These are phyloP conservation scores for Kalmusia sp. DNA, from an alignment of 2,329 filamentous ascomycete species.

Conservation along the genomic window DNA sequence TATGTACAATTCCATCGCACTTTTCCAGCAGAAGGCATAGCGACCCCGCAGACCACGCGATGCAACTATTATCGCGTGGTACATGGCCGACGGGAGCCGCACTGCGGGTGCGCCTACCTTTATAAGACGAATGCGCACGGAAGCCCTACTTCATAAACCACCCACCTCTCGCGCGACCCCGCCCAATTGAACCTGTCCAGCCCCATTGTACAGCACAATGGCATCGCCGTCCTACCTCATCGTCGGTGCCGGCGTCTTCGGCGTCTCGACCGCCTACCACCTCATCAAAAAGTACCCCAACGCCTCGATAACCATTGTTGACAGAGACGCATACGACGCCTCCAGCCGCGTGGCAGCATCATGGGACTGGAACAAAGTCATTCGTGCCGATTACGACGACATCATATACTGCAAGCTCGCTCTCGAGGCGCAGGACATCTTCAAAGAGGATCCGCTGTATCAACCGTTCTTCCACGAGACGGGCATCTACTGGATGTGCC, in stretches of 20 bases:
- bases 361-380: slow-evolving; percentile 76
- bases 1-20: not conserved
- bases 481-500: slow-evolving; percentile 56
- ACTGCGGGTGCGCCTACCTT: not conserved
- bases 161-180: not conserved
- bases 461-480: slow-evolving; percentile 60
- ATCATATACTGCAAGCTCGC: slow-evolving; percentile 69
- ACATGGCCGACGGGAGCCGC: slow-evolving; percentile 16
- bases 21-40: slow-evolving; percentile 5
- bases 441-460: slow-evolving; percentile 64
- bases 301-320: slow-evolving; percentile 50
- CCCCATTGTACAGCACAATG: slow-evolving; percentile 22
- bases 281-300: slow-evolving; percentile 50
- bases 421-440: slow-evolving; percentile 70
- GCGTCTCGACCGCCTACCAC: slow-evolving; percentile 48
- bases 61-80: not conserved
- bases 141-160: not conserved
- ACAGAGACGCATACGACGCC: slow-evolving; percentile 42
- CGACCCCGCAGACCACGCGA: slow-evolving; percentile 12
- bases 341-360: slow-evolving; percentile 63
- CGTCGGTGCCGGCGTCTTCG: slow-evolving; percentile 47
- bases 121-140: slow-evolving; percentile 1
- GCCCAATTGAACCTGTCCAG: not conserved
- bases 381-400: slow-evolving; percentile 73
- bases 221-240: slow-evolving; percentile 42